Evolutionary conservation across 2,329 filamentous ascomycete genomes (phyloP).

Genomic region (Fusarium newnesense): DNA sequence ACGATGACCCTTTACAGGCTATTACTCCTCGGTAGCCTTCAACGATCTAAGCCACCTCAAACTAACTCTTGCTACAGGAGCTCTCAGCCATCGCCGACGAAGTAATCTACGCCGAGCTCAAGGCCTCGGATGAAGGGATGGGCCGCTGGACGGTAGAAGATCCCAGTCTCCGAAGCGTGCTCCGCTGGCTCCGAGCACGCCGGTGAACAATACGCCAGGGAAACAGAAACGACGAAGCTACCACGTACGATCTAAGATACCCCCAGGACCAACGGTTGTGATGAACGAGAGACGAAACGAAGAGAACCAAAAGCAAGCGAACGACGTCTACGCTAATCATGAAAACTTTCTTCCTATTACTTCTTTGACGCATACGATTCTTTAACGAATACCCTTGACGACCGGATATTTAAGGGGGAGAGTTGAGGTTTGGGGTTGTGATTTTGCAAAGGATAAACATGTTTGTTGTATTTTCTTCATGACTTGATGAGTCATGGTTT

Average conservation of each 20-base stretch:
- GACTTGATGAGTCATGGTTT: slow-evolving; percentile 25
- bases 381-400: slow-evolving; percentile 37
- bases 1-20: slow-evolving; percentile 45
- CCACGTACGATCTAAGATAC: slow-evolving; percentile 30
- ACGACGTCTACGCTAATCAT: slow-evolving; percentile 26
- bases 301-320: slow-evolving; percentile 11
- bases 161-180: slow-evolving; percentile 65
- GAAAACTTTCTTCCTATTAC: slow-evolving; percentile 18
- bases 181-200: slow-evolving; percentile 65
- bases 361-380: slow-evolving; percentile 38
- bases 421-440: slow-evolving; percentile 9
- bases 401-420: slow-evolving; percentile 22
- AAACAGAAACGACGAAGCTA: slow-evolving; percentile 18
- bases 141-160: slow-evolving; percentile 73
- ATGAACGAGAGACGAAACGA: slow-evolving; percentile 31
- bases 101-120: slow-evolving; percentile 65
- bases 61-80: slow-evolving; percentile 52
- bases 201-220: slow-evolving; percentile 25
- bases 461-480: slow-evolving; percentile 21
- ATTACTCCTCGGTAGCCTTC: neutral
- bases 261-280: slow-evolving; percentile 16
- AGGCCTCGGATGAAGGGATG: slow-evolving; percentile 62
- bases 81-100: slow-evolving; percentile 69
- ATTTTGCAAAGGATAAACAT: slow-evolving; percentile 24
- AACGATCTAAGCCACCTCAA: neutral